Evolutionary conservation across 1,284 basidiomycete genomes (phyloP).

Genomic region (Leccinum pachyderme): DNA sequence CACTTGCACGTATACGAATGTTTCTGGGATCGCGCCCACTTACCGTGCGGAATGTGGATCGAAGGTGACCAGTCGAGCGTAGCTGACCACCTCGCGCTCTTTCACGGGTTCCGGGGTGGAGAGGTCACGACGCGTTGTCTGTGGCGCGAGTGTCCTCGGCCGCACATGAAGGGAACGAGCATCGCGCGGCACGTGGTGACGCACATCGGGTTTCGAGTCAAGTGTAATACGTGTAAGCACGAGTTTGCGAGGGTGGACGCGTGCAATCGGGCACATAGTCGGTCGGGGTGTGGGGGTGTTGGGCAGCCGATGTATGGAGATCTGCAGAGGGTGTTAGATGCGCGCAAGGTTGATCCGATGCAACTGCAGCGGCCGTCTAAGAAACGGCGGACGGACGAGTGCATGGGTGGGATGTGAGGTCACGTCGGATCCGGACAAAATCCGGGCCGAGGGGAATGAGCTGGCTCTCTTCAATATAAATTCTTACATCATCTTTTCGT

Average conservation of each 20-base stretch:
- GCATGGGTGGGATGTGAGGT: not conserved
- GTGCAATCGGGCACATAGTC: slow-evolving; percentile 36
- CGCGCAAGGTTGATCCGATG: slow-evolving; percentile 25
- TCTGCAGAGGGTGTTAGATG: slow-evolving; percentile 25
- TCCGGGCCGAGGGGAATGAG: too few relatives aligned
- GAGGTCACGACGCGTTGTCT: slow-evolving; percentile 32
- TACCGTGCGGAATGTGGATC: slow-evolving; percentile 34
- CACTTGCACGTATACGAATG: slow-evolving; percentile 33
- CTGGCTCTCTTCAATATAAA: not conserved
- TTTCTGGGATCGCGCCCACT: slow-evolving; percentile 26
- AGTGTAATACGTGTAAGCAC: slow-evolving; percentile 31
- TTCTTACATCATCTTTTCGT: not conserved
- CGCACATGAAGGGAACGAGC: slow-evolving; percentile 35
- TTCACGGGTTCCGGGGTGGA: slow-evolving; percentile 30
- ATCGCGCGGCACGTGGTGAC: slow-evolving; percentile 35
- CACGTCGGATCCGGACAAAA: too few relatives aligned
- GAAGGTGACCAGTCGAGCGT: slow-evolving; percentile 34
- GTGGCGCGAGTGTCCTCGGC: slow-evolving; percentile 29
- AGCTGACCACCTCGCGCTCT: slow-evolving; percentile 33
- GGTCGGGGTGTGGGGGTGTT: slow-evolving; percentile 31
- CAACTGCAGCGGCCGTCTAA: slow-evolving; percentile 22
- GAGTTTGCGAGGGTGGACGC: slow-evolving; percentile 35
- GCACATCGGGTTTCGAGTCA: slow-evolving; percentile 32
- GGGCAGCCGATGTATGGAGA: slow-evolving; percentile 35
- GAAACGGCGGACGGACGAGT: slow-evolving; percentile 34